Evolutionary conservation across 2,329 filamentous ascomycete genomes (phyloP).

Genomic region (Cordyceps farinosa): DNA sequence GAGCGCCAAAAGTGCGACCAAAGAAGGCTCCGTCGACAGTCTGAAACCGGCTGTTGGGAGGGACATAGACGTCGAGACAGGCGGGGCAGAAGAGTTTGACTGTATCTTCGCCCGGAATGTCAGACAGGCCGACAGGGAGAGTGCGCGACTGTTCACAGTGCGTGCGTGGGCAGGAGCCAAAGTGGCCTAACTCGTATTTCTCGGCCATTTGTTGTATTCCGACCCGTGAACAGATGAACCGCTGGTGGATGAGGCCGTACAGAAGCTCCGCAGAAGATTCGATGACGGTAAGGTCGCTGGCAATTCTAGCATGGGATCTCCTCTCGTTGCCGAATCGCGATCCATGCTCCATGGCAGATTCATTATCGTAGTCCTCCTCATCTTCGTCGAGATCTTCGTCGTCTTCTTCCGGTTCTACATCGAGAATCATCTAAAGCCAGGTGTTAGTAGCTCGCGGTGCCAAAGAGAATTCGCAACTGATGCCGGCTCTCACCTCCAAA

Average conservation of each 20-base stretch:
- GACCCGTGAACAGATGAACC: slow-evolving; percentile 93
- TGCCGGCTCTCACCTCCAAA: slow-evolving; percentile 59
- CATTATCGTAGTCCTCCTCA: slow-evolving; percentile 69
- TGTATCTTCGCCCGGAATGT: slow-evolving; percentile 93
- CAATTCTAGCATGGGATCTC: slow-evolving; percentile 77
- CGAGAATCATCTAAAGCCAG: slow-evolving; percentile 76
- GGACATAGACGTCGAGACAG: slow-evolving; percentile 94
- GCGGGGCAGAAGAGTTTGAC: slow-evolving; percentile 98
- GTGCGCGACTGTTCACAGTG: slow-evolving; percentile 88
- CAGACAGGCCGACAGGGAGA: slow-evolving; percentile 86
- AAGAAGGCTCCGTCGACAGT: slow-evolving; percentile 98
- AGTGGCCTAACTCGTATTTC: slow-evolving; percentile 96
- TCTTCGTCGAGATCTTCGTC: slow-evolving; percentile 84
- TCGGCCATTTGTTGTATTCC: slow-evolving; percentile 99
- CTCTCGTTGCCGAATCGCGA: slow-evolving; percentile 56
- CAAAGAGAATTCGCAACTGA: not conserved
- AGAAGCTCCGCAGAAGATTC: slow-evolving; percentile 97
- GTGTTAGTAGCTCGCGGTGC: not conserved
- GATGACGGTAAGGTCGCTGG: slow-evolving; percentile 90
- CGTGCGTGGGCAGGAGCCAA: slow-evolving; percentile 91
- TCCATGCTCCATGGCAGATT: slow-evolving; percentile 56
- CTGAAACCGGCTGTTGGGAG: slow-evolving; percentile 95
- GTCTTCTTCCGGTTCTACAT: slow-evolving; percentile 94
- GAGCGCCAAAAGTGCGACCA: slow-evolving; percentile 90
- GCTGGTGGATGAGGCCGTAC: slow-evolving; percentile 96